These are phyloP conservation scores for Elsinoe fawcettii DNA, from an alignment of 2,329 filamentous ascomycete genomes.

Conservation along the genomic window DNA sequence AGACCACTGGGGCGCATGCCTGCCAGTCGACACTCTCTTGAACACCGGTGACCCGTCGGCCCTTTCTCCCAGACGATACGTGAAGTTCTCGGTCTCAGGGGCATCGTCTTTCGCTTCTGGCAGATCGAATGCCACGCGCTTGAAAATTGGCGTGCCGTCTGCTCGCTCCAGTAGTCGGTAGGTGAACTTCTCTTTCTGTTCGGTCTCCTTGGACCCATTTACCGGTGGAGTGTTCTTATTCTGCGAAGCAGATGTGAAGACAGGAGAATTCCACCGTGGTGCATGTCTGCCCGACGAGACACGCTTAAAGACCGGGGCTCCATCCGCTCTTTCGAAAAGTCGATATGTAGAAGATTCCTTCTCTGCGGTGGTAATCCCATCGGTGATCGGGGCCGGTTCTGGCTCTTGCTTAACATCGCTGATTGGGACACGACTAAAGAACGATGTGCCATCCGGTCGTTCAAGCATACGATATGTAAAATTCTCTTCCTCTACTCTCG, in stretches of 20 bases:
- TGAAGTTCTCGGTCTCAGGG: background rate
- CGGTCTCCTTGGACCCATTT: background rate
- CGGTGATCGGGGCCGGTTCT: background rate
- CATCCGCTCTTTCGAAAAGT: background rate
- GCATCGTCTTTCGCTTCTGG: background rate
- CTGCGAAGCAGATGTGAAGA: background rate
- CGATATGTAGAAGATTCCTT: background rate
- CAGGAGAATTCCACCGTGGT: background rate
- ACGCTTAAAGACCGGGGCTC: background rate
- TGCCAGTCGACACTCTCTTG: background rate
- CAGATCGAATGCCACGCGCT: background rate
- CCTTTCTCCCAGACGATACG: background rate
- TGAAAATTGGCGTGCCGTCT: conserved; percentile 1
- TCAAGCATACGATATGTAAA: background rate
- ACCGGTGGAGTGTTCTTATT: background rate
- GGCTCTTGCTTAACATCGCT: background rate
- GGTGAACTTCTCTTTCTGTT: background rate
- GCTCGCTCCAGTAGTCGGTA: background rate
- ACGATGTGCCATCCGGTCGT: background rate
- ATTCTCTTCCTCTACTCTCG: background rate
- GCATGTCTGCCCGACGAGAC: background rate
- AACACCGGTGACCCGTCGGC: background rate
- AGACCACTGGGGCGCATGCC: background rate
- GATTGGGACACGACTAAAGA: background rate
- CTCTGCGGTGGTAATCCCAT: background rate